These are phyloP conservation scores for Ensete glaucum DNA, from an alignment of 176 grass and related monocot genomes.

Conservation along the genomic window DNA sequence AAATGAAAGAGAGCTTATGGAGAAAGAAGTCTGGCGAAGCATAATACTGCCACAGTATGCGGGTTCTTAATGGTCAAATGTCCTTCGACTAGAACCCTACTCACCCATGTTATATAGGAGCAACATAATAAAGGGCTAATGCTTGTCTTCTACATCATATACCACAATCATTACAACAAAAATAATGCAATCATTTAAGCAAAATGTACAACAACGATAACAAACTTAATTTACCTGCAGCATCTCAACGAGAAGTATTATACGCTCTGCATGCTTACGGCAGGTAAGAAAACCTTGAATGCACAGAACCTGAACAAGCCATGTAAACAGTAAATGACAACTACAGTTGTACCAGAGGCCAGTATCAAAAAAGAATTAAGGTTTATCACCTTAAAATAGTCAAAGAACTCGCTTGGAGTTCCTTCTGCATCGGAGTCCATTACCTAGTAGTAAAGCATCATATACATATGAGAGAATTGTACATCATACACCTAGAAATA, in stretches of 20 bases:
- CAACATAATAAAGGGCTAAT: too few relatives aligned
- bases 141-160: too few relatives aligned
- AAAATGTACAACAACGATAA: background rate
- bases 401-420: constrained; percentile 93
- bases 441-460: constrained; percentile 42
- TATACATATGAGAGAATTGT: background rate
- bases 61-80: too few relatives aligned
- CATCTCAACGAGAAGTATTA: constrained; percentile 99
- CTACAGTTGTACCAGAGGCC: constrained; percentile 10
- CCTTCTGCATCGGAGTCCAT: constrained; percentile 99
- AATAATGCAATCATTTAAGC: background rate
- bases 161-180: too few relatives aligned
- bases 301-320: constrained; percentile 64
- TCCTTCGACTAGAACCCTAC: too few relatives aligned
- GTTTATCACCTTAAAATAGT: constrained; percentile 88
- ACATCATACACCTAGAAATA: background rate
- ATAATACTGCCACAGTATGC: too few relatives aligned
- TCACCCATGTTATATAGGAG: too few relatives aligned
- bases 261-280: constrained; percentile 87
- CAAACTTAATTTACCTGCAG: constrained; percentile 52
- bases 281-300: constrained; percentile 99
- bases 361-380: constrained; percentile 3
- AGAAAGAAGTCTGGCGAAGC: too few relatives aligned
- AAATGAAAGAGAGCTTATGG: too few relatives aligned
- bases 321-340: constrained; percentile 15